These are phyloP conservation scores for Hygrophorus russula DNA, from an alignment of 768 basidiomycete species.

Conservation along the genomic window DNA sequence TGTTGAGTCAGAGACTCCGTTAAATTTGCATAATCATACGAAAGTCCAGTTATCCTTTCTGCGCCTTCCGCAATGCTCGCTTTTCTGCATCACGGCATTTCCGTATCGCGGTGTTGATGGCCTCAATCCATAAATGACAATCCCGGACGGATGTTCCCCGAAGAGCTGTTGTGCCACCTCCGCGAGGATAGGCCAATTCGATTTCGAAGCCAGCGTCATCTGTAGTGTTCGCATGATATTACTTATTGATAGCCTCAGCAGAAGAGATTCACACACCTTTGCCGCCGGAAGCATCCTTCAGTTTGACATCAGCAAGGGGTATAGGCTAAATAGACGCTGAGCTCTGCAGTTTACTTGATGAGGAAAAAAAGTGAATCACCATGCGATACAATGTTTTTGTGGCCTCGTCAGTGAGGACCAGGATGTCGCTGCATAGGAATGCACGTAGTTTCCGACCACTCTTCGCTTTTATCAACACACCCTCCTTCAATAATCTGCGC, in stretches of 20 bases:
- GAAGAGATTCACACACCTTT: slow-evolving; percentile 25
- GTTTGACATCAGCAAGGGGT: slow-evolving; percentile 53
- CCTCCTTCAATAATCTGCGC: slow-evolving; percentile 74
- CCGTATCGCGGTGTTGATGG: slow-evolving; percentile 26
- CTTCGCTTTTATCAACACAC: slow-evolving; percentile 67
- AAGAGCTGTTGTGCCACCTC: slow-evolving; percentile 58
- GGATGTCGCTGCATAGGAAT: slow-evolving; percentile 82
- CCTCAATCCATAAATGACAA: slow-evolving; percentile 36
- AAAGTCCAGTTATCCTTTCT: background rate
- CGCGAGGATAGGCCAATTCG: slow-evolving; percentile 55
- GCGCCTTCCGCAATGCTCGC: slow-evolving; percentile 13
- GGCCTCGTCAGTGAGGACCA: slow-evolving; percentile 71
- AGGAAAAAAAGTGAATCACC: slow-evolving; percentile 33
- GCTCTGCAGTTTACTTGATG: background rate
- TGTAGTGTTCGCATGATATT: slow-evolving; percentile 14
- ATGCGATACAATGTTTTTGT: slow-evolving; percentile 70
- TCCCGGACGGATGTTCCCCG: slow-evolving; percentile 48
- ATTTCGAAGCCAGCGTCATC: slow-evolving; percentile 66
- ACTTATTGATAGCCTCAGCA: slow-evolving; percentile 1
- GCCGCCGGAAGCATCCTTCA: slow-evolving; percentile 39
- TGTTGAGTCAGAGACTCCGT: too few species aligned
- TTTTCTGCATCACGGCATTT: slow-evolving; percentile 37
- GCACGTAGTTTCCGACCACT: slow-evolving; percentile 68
- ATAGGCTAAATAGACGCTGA: slow-evolving; percentile 45
- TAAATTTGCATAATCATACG: too few species aligned